Evolutionary conservation across 345 rosid species (phyloP), one percentile per base, ranked within the genome.

Genomic region (Pseudoturritis turrita): DNA sequence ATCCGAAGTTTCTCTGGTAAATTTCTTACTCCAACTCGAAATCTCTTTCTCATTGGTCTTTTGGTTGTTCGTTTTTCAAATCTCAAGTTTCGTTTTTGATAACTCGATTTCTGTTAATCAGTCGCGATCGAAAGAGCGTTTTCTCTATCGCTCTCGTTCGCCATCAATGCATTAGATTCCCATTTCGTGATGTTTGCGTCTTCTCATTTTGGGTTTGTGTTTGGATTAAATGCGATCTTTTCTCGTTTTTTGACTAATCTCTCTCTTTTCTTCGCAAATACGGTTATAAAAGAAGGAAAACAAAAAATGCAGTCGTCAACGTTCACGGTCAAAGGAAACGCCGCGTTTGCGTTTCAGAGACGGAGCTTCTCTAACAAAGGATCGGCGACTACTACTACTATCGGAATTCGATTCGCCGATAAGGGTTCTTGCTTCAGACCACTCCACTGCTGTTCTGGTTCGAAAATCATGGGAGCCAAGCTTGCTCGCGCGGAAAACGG

Each of bases 251-350:
- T 22, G 65, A 61, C 62, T 59, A 51, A 47, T 73, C 75, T 63
- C 62, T 62, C 61, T 55, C 60, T 60, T 73, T 11, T 44, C 65
- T 10, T 67, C 22, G 63, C 70, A 53, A 10, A 22, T 59, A 51
- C 62, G 49, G 29, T 58, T 62, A 68, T 78, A 69, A 72, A 74
- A 74, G 36, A 39, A 62, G 54, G 14, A 2, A 1, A 6, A n/a
- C 3, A 0, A 35, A 81, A 57, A 76, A 84, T 90, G 97, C 96
- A 82, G 60, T 79, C 92, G 54, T 82, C 92, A 47, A 75, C 84
- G 54, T 75, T 49, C 35, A 75, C 87, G 3, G 78, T 81, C 36
- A 84, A 77, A 75, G 81, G 80, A 15, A 75, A 82, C 72, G 40
- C 77, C 5, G 78, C 78, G 49, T 78, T 83, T 73, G 83, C 76